Conservation (phyloP, 2,329 filamentous ascomycete genomes). For the Colletotrichum musicola region DNA sequence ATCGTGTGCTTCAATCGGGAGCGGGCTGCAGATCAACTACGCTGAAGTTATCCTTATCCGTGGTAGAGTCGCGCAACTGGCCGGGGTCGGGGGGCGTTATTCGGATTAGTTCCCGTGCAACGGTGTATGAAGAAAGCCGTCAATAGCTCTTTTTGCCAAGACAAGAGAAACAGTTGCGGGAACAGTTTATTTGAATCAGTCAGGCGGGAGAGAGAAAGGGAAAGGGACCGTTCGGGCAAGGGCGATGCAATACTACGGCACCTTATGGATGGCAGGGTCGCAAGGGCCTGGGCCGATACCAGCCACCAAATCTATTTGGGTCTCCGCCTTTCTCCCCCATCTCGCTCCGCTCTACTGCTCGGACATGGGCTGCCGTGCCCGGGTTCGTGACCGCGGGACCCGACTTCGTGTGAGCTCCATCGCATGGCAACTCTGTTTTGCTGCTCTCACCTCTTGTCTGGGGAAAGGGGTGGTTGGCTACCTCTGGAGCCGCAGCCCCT, state of each 20-base stretch:
- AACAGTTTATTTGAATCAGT: conserved; percentile 30
- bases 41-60: conserved; percentile 6
- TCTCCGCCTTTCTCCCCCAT: neutral
- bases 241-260: neutral
- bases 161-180: conserved; percentile 1
- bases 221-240: neutral
- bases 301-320: conserved; percentile 10
- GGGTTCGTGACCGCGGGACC: neutral
- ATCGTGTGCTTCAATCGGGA: neutral
- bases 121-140: neutral
- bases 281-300: conserved; percentile 19
- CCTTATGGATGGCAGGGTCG: neutral
- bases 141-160: conserved; percentile 21
- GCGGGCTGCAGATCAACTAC: conserved; percentile 35
- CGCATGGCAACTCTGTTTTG: conserved; percentile 27
- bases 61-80: neutral
- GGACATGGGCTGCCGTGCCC: conserved; percentile 8
- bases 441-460: conserved; percentile 2
- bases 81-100: neutral
- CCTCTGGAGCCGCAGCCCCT: neutral
- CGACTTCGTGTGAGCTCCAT: conserved; percentile 7
- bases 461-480: conserved; percentile 18
- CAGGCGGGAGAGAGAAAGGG: neutral
- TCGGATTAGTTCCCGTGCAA: neutral
- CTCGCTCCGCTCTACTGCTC: neutral